phyloP scores from a whole-genome alignment of 2,329 filamentous ascomycete genomes.

The Cladosporium sp. region DNA sequence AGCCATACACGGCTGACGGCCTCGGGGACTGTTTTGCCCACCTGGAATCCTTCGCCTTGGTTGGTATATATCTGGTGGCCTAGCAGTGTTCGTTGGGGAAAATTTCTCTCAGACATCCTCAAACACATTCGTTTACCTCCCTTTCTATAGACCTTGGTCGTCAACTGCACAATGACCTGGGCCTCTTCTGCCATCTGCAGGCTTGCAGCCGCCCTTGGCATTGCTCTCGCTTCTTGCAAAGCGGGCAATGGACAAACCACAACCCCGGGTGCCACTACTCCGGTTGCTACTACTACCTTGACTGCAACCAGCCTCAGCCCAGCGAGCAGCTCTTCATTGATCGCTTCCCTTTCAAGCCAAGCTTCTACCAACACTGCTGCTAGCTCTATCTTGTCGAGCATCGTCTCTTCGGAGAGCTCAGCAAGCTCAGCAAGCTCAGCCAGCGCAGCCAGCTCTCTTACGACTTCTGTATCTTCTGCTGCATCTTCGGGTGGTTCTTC shows the following conservation, averaged over 20 bases:
- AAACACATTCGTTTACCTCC: slow-evolving; percentile 1
- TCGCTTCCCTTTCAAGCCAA: not conserved
- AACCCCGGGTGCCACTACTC: slow-evolving; percentile 5
- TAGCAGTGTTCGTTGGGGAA: not conserved
- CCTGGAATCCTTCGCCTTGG: not conserved
- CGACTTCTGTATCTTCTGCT: not conserved
- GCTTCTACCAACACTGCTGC: not conserved
- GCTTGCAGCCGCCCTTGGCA: slow-evolving; percentile 16
- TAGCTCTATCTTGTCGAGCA: not conserved
- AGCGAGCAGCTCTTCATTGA: slow-evolving; percentile 14
- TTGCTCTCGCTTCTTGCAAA: slow-evolving; percentile 7
- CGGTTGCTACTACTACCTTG: slow-evolving; percentile 3
- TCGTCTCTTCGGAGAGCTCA: not conserved
- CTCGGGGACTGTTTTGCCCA: not conserved
- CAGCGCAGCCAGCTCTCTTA: not conserved
- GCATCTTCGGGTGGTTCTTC: not conserved
- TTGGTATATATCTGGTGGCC: slow-evolving; percentile 10
- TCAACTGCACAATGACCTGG: slow-evolving; percentile 3
- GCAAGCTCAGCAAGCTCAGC: not conserved
- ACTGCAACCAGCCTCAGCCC: slow-evolving; percentile 2
- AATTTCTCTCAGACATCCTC: not conserved
- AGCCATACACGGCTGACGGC: not conserved
- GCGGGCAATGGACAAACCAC: slow-evolving; percentile 5
- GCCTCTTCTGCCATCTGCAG: slow-evolving; percentile 9
- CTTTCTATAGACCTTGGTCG: not conserved